Evolutionary conservation across 495 filamentous ascomycete genomes (phyloP).

Genomic region (Saxophila tyrrhenica): DNA sequence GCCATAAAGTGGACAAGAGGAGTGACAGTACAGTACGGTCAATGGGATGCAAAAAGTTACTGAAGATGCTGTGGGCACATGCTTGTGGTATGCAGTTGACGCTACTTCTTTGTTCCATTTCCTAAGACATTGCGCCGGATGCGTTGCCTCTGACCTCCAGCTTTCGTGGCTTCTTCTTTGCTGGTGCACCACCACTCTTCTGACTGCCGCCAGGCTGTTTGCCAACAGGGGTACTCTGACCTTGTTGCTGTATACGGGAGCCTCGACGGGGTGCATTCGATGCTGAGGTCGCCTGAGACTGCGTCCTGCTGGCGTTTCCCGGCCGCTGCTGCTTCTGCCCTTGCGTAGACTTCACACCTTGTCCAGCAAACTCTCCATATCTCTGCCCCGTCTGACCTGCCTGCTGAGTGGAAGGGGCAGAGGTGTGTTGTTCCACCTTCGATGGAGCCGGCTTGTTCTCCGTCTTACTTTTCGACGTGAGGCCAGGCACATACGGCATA

Average conservation of each 20-base stretch:
- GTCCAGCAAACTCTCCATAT: neutral
- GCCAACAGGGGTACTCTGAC: neutral
- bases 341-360: neutral
- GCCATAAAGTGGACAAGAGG: too few species aligned
- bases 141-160: neutral
- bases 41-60: too few species aligned
- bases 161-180: conserved; percentile 1
- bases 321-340: neutral
- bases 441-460: neutral
- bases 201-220: neutral
- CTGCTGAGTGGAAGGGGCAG: neutral
- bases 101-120: neutral
- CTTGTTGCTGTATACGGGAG: neutral
- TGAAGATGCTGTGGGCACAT: too few species aligned
- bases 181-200: neutral
- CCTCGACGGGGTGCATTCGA: neutral
- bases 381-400: neutral
- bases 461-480: neutral
- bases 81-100: neutral
- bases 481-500: neutral
- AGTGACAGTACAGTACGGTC: too few species aligned
- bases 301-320: neutral
- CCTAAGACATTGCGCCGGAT: neutral
- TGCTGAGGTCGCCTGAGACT: neutral
- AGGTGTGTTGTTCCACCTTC: neutral